A percentile compares a stretch with the other conserved stretches of the same genome.
These are phyloP conservation scores for Fusarium multiceps DNA, from an alignment of 2,329 filamentous ascomycete genomes.

Conservation along the genomic window DNA sequence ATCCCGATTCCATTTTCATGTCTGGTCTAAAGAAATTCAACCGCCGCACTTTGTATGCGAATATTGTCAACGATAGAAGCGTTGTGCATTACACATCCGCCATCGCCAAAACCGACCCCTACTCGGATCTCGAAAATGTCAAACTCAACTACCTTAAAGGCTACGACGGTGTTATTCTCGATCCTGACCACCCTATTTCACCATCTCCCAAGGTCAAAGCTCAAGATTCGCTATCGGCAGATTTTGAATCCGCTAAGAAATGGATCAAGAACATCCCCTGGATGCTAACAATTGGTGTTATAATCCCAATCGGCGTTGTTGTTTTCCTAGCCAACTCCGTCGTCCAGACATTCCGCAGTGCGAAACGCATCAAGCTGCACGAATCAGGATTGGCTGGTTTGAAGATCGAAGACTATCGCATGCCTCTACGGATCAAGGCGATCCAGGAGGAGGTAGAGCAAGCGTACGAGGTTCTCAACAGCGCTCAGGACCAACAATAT, in stretches of 20 bases:
- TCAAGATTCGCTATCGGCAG: conserved; percentile 48
- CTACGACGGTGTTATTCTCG: conserved; percentile 80
- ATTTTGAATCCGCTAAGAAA: conserved; percentile 47
- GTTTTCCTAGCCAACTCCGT: conserved; percentile 80
- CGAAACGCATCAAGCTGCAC: conserved; percentile 79
- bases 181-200: conserved; percentile 71
- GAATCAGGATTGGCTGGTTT: conserved; percentile 76
- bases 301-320: conserved; percentile 78
- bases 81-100: conserved; percentile 86
- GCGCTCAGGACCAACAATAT: conserved; percentile 76
- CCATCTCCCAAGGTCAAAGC: conserved; percentile 53
- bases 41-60: conserved; percentile 82
- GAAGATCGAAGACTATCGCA: conserved; percentile 75
- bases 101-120: conserved; percentile 83
- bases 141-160: conserved; percentile 79
- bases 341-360: conserved; percentile 80
- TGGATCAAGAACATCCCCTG: conserved; percentile 69
- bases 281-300: conserved; percentile 71
- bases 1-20: conserved; percentile 87
- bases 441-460: conserved; percentile 81
- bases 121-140: conserved; percentile 71
- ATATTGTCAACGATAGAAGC: conserved; percentile 86
- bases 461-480: conserved; percentile 78
- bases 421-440: conserved; percentile 80
- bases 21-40: conserved; percentile 80